Base-by-base conservation (phyloP, 2,329 filamentous ascomycete genomes). In the Xylogone sp. region DNA sequence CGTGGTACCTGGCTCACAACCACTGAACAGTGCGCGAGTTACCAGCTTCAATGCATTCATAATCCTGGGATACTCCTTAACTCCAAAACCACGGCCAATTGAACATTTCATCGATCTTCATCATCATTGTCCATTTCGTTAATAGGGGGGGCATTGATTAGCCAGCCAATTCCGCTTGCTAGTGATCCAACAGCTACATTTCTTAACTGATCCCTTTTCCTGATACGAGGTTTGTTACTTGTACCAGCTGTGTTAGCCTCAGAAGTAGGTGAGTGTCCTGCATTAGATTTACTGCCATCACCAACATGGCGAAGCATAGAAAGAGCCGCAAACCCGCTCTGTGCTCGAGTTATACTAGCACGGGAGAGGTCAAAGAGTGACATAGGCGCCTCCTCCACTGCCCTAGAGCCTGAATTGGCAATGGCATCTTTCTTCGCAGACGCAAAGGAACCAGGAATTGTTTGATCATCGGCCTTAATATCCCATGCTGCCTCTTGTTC, bases 401-500 rank as follows among this genome's bases (percentile, higher is more conserved):
- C 56, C 71, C 77, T 42, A 72, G 75, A 29, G 73, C 64, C 2
- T n/a, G 47, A 21, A n/a, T 46, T 52, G 18, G 49, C 50, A 22
- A 45, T 54, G 2, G 34, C 50, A 54, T 59, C 60, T 45, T 61
- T 63, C 34, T 59, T 73, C 2, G 65, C 59, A 44, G 58, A 60
- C 6, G 68, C 71, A 58, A 83, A 85, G 1, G 72, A 72, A 6
- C 82, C 82, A 0, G 81, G 81, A 65, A 83, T 75, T 2, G 79
- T 67, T 51, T 77, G 75, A 39, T 77, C 63, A 58, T 89, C 84
- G 1, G 78, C 85, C 16, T 78, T 76, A 12, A 82, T 78, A 62
- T 90, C 86, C 78, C 87, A 90, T 2, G 81, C 83, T n/a, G 78
- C 73, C 62, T 90, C 88, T 42, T 80, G 80, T 50, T 80, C 82